A percentile compares a stretch with the other conserved stretches of the same genome.
These are phyloP conservation scores for Colletotrichum caudatum DNA, from an alignment of 2,329 filamentous ascomycete species.

Conservation along the genomic window DNA sequence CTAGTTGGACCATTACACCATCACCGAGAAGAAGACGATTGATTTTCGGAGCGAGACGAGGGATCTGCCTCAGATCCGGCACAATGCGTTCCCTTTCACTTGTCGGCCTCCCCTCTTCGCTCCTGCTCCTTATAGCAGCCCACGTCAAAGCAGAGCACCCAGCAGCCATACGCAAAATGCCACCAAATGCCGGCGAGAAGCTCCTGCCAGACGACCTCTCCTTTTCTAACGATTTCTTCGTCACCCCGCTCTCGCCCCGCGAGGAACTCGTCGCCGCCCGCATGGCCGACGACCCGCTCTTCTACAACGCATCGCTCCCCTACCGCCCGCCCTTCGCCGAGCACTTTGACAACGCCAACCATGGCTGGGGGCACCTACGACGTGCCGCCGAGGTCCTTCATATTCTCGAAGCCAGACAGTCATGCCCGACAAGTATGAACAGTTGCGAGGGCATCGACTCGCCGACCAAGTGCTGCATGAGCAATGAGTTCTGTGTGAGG, in stretches of 20 bases:
- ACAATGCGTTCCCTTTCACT: slow-evolving; percentile 56
- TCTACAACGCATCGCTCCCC: slow-evolving; percentile 42
- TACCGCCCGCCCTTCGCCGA: slow-evolving; percentile 65
- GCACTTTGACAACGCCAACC: slow-evolving; percentile 53
- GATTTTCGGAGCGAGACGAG: not conserved
- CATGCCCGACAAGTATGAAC: slow-evolving; percentile 75
- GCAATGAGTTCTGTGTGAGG: slow-evolving; percentile 73
- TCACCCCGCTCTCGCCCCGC: slow-evolving; percentile 44
- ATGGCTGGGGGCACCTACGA: slow-evolving; percentile 51
- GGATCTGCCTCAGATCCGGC: not conserved
- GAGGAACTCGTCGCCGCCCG: slow-evolving; percentile 50
- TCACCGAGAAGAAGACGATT: not conserved
- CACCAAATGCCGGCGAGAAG: slow-evolving; percentile 77
- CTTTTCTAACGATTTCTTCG: slow-evolving; percentile 51
- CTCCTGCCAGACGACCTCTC: slow-evolving; percentile 76
- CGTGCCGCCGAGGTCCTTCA: slow-evolving; percentile 61
- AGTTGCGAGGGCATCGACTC: slow-evolving; percentile 73
- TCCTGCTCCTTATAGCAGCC: slow-evolving; percentile 59
- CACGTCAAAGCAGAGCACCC: slow-evolving; percentile 59
- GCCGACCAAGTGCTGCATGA: slow-evolving; percentile 79
- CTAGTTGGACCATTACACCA: slow-evolving; percentile 6
- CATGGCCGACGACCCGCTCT: slow-evolving; percentile 44
- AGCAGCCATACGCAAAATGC: slow-evolving; percentile 78
- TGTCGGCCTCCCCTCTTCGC: slow-evolving; percentile 56
- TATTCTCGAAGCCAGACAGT: slow-evolving; percentile 67